Evolutionary conservation across 345 rosid genomes (phyloP).

Genomic region (Syzygium aqueum): DNA sequence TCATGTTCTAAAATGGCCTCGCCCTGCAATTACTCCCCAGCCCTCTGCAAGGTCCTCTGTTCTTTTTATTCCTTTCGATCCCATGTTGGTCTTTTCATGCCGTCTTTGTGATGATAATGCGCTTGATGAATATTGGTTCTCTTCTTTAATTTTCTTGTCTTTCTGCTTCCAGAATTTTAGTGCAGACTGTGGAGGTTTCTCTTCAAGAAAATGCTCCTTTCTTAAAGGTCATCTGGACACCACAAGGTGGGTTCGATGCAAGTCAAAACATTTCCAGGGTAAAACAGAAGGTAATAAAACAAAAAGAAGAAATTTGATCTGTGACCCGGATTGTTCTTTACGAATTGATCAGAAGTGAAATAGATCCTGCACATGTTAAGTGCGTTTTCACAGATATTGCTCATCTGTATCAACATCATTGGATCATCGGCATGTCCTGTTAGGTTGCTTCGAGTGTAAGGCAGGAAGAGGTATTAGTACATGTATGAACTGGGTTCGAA

Average conservation of each 20-base stretch:
- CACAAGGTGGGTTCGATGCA: conserved; percentile 9
- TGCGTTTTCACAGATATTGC: not conserved
- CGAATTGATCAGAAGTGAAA: not conserved
- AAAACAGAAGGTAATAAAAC: conserved; percentile 11
- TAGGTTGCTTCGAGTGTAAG: not conserved
- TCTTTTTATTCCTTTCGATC: not conserved
- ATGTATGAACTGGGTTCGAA: not conserved
- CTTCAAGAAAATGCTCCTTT: conserved; percentile 35
- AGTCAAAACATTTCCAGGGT: conserved; percentile 13
- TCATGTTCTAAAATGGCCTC: conserved; percentile 6
- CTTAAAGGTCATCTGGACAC: conserved; percentile 32
- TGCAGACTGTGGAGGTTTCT: conserved; percentile 30
- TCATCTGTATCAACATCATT: not conserved
- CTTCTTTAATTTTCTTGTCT: not conserved
- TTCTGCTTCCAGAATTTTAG: conserved; percentile 22
- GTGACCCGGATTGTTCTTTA: not conserved
- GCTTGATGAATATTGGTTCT: not conserved
- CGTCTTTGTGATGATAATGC: not conserved
- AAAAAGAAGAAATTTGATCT: not conserved
- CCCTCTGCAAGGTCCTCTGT: conserved; percentile 16
- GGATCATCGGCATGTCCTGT: not conserved
- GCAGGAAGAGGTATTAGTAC: not conserved
- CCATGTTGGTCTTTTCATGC: not conserved
- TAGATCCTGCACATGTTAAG: not conserved
- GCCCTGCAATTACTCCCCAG: conserved; percentile 10